phyloP scores from a whole-genome alignment of 169 alveolate species.

The Fabrea salina region DNA sequence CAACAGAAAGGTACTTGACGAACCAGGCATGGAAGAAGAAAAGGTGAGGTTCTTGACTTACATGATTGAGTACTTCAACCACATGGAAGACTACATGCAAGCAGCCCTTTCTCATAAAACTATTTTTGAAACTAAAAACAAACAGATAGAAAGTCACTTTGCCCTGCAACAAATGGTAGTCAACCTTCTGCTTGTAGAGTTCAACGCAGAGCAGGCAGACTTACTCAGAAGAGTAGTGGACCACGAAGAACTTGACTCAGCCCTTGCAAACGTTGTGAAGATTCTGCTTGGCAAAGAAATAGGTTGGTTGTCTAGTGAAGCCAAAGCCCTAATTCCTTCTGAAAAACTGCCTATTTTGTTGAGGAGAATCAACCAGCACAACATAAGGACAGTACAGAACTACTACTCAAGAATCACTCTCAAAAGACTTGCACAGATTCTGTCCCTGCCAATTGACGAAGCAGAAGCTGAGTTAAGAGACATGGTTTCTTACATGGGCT shows the following conservation, averaged over 20 bases:
- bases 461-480: constrained; percentile 69
- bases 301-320: constrained; percentile 36
- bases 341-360: constrained; percentile 40
- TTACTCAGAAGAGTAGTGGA: constrained; percentile 47
- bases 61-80: constrained; percentile 51
- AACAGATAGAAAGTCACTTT: constrained; percentile 26
- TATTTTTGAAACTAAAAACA: constrained; percentile 48
- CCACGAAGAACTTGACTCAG: constrained; percentile 39
- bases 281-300: constrained; percentile 44
- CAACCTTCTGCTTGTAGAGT: constrained; percentile 54
- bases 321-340: constrained; percentile 33
- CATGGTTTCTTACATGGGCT: constrained; percentile 65
- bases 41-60: constrained; percentile 53
- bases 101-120: constrained; percentile 51
- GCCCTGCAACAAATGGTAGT: constrained; percentile 57
- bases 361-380: constrained; percentile 66
- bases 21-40: constrained; percentile 47
- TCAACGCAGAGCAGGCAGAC: constrained; percentile 57
- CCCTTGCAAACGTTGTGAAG: constrained; percentile 44
- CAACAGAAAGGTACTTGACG: constrained; percentile 48
- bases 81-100: constrained; percentile 53
- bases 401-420: constrained; percentile 58
- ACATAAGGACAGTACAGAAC: constrained; percentile 52
- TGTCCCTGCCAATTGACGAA: constrained; percentile 47
- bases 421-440: constrained; percentile 47